Evolutionary conservation across 257 asterid species (phyloP), one percentile per base, ranked within the genome.

Genomic region (Solanum sejunctum): DNA sequence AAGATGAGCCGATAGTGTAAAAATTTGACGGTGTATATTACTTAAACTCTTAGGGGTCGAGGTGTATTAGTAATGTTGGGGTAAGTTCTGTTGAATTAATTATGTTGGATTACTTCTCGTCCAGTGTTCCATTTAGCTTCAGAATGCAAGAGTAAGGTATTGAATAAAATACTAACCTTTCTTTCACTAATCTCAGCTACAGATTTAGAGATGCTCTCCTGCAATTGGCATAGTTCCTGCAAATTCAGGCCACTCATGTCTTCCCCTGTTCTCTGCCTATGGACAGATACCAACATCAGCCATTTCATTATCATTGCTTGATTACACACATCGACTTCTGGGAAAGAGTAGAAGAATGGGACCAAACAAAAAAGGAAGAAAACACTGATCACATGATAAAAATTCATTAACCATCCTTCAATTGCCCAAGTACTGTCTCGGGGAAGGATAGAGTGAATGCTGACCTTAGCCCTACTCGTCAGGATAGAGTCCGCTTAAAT

Each of bases 221-320:
- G 89, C 32, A 88, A 79, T 63, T 43, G 21, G 77, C 88, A 85
- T 56, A 86, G 82, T 61, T 89, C 85, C 23, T 86, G 82, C 88
- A 87, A 86, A 84, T 71, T 85, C 55, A 89, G 88, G 36, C 86
- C 92, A 51, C 86, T 85, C 85, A 88, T 77, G 69, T 89, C 91
- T 82, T 89, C 88, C 17, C 92, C 91, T 86, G 72, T 85, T 84
- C 91, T 86, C 82, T 85, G 89, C 86, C 92, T 88, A 80, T 43
- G 9, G 8, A 49, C 63, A 75, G 23, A 75, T 60, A 15, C n/a
- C 0, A 75, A 4, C 45, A 75, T 75, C 45, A 23, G n/a, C 0
- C 41, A 73, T 73, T 73, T 73, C n/a, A 73, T 21, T 73, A 73
- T 8, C 3, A n/a, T 47, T 20, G 36, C 55, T 73, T n/a, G 26